Base-by-base conservation (phyloP, 495 filamentous ascomycete genomes). In the Lentithecium fluviatile region DNA sequence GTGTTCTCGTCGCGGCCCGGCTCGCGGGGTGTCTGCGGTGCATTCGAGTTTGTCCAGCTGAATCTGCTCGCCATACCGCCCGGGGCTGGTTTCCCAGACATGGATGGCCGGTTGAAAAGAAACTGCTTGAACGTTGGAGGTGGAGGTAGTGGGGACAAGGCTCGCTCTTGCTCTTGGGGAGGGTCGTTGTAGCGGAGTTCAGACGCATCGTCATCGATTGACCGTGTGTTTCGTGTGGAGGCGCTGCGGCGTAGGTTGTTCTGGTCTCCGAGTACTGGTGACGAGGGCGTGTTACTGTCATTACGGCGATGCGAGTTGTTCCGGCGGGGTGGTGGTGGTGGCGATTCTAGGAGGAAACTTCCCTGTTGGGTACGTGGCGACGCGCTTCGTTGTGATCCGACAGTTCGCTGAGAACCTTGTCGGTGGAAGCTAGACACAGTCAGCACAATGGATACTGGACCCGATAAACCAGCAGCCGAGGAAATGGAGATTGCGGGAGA, bases 31-130 rank as follows among this genome's bases (percentile, higher is more conserved):
- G 68, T 70, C 26, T 59, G 56, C 21, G 68, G 62, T 11, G 65
- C 65, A 7, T 69, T 57, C 3, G 55, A 58, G 36, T 70, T 68
- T 13, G 68, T 70, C 68, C 68, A 70, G 58, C 60, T 65, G 57
- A 70, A 70, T 34, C 65, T 53, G 42, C 56, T 62, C 11, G 62
- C 38, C 40, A 57, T 61, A 4, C 40, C 50, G 2, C 45, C 62
- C 13, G 37, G 1, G n/a, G 21, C 21, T 17, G 46, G 56, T 1
- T 43, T 50, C 12, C 47, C 34, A 12, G 62, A 56, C 2, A 34
- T 17, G 5, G 61, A 58, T 13, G 49, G 61, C 19, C 65, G 60
- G 55, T 57, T 64, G 32, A 19, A 37, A 20, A 68, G 60, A 47
- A 68, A 68, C 37, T 68, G 60, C 26, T 60, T 61, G 56, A 68